Percentiles rank a stretch among this genome's conserved stretches.
phyloP scores from a whole-genome alignment of 2,329 filamentous ascomycete species.

The Diaporthe vaccinii region DNA sequence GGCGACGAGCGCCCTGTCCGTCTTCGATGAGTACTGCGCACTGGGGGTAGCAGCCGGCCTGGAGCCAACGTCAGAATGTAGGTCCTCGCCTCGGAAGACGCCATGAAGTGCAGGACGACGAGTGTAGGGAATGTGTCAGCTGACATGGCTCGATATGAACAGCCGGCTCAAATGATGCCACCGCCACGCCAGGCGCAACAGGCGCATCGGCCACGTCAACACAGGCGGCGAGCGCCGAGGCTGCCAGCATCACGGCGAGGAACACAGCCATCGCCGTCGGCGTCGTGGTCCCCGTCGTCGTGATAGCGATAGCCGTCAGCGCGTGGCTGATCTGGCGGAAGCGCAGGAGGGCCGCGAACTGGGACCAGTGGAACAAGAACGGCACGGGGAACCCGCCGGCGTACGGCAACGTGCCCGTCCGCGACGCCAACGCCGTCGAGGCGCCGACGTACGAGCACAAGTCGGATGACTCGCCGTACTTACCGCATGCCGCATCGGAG shows the following conservation, averaged over 20 bases:
- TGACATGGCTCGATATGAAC: neutral
- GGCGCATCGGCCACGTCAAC: neutral
- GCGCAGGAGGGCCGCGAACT: constrained; percentile 3
- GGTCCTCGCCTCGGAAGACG: neutral
- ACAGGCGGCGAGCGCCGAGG: neutral
- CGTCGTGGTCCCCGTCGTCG: constrained; percentile 22
- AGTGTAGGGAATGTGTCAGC: neutral
- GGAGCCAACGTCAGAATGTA: constrained; percentile 23
- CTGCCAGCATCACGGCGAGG: neutral
- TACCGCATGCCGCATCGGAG: neutral
- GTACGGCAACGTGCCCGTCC: constrained; percentile 5
- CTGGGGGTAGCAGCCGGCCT: constrained; percentile 32
- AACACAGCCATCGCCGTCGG: constrained; percentile 16
- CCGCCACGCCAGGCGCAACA: constrained; percentile 11
- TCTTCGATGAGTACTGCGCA: constrained; percentile 34
- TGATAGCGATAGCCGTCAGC: neutral
- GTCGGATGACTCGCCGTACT: neutral
- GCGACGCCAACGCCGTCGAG: constrained; percentile 26
- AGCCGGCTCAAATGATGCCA: neutral
- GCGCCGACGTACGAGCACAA: constrained; percentile 23
- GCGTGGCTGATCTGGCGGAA: constrained; percentile 24
- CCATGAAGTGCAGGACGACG: neutral
- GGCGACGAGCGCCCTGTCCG: constrained; percentile 30
- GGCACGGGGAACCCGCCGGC: constrained; percentile 1
- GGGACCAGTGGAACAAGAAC: constrained; percentile 26